phyloP scores from a whole-genome alignment of 208 protist species.

The Histomonas meleagridis region DNA sequence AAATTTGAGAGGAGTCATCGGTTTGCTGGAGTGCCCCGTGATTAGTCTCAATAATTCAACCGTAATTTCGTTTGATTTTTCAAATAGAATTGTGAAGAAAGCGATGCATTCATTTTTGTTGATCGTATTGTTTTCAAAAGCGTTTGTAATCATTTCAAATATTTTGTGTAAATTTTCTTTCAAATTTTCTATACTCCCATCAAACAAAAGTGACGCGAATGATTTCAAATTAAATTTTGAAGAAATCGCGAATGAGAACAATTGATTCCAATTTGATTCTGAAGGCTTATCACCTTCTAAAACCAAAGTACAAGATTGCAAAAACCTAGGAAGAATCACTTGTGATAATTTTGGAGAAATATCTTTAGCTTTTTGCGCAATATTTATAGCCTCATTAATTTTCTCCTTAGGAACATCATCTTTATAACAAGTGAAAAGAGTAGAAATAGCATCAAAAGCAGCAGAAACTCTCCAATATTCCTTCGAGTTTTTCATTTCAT shows the following conservation, averaged over 20 bases:
- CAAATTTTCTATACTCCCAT: not conserved
- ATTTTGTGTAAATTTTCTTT: not conserved
- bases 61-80: not conserved
- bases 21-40: not conserved
- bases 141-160: not conserved
- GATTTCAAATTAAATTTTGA: not conserved
- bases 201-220: not conserved
- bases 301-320: not conserved
- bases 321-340: not conserved
- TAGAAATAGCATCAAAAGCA: not conserved
- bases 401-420: not conserved
- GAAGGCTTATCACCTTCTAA: not conserved
- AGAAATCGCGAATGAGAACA: not conserved
- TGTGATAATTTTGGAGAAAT: not conserved
- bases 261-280: not conserved
- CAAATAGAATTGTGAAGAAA: not conserved
- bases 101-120: not conserved
- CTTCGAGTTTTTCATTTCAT: not conserved
- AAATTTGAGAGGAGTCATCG: not conserved
- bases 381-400: not conserved
- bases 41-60: not conserved
- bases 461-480: constrained; percentile 8
- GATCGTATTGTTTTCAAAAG: not conserved
- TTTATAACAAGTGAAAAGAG: not conserved
- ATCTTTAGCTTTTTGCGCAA: not conserved